Percentiles rank a stretch among this genome's conserved stretches.
phyloP scores from a whole-genome alignment of 1,139 yeast genomes.

The Komagataea norvegica region DNA sequence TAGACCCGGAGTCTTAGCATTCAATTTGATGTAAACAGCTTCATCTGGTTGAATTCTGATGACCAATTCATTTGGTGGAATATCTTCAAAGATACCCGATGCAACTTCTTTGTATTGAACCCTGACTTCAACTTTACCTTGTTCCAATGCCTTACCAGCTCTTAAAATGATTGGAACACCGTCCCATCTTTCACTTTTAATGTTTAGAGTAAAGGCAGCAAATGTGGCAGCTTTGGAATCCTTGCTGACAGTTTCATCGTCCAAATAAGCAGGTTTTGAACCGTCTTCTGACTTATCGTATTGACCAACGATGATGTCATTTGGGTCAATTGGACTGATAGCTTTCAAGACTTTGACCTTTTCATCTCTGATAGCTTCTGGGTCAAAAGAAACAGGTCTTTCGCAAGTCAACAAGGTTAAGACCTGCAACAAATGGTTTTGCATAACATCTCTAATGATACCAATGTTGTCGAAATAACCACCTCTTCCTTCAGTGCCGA shows the following conservation, averaged over 20 bases:
- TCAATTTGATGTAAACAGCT: slow-evolving; percentile 87
- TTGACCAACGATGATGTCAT: slow-evolving; percentile 82
- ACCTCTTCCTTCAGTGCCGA: slow-evolving; percentile 98
- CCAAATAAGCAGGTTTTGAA: slow-evolving; percentile 80
- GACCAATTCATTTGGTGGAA: slow-evolving; percentile 89
- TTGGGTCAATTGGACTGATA: slow-evolving; percentile 58
- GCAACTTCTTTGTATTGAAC: slow-evolving; percentile 87
- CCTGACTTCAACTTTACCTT: slow-evolving; percentile 90
- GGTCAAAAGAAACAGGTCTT: slow-evolving; percentile 82
- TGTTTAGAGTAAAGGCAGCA: slow-evolving; percentile 76
- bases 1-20: slow-evolving; percentile 90
- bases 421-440: slow-evolving; percentile 92
- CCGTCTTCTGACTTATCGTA: slow-evolving; percentile 84
- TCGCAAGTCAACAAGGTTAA: slow-evolving; percentile 92
- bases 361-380: slow-evolving; percentile 94
- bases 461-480: slow-evolving; percentile 96
- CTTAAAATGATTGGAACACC: slow-evolving; percentile 94
- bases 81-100: slow-evolving; percentile 72
- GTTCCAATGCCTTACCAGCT: slow-evolving; percentile 95
- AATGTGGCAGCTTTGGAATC: slow-evolving; percentile 86
- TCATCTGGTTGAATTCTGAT: slow-evolving; percentile 93
- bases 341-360: slow-evolving; percentile 90
- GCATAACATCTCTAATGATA: slow-evolving; percentile 96
- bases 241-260: slow-evolving; percentile 84
- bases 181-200: slow-evolving; percentile 94